Base-by-base conservation (phyloP, 2,329 filamentous ascomycete genomes). In the Aureobasidium vineae region DNA sequence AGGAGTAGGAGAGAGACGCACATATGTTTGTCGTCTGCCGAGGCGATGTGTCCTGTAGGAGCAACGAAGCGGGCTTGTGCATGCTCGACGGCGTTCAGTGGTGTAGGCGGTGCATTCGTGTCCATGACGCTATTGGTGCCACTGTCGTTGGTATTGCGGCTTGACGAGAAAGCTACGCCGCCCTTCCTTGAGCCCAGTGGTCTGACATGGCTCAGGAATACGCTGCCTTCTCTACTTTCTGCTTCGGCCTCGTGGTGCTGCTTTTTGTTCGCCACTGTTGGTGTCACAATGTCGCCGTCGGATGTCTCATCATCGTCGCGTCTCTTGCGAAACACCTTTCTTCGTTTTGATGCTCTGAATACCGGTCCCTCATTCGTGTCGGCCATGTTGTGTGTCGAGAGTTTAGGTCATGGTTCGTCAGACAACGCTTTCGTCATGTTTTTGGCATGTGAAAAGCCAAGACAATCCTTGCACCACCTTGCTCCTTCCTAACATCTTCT, bases 1-100 rank as follows among this genome's bases (percentile, higher is more conserved):
- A 64, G 66, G 13, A 10, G 23, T 7, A 40, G 36, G 38, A 52
- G 26, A 7, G 19, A 33, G 66, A 86, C 88, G 87, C 84, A 94
- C 90, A 94, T 91, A 80, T 93, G 90, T 78, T 83, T 88, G 76
- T 92, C 89, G 45, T 81, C 77, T 26, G 85, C 75, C 66, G 90
- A 88, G 40, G 84, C 83, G 0, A 88, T 81, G 68, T 88, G 78
- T 0, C 90, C 90, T 0, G 88, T 92, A 76, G 91, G 89, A 67
- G 87, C 85, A 63, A 87, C 86, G 74, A 94, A 94, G 47, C 88
- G 86, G 67, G 82, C 79, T 54, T 75, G 75, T 67, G 81, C 81
- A 8, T 77, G 76, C 59, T 76, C 77, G 45, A 80, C 73, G 40
- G 72, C 70, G 19, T 77, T 77, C 7, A 70, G 70, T 19, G 70